Base-by-base conservation (phyloP, 257 asterid species). In the Nicotiana tabacum region DNA sequence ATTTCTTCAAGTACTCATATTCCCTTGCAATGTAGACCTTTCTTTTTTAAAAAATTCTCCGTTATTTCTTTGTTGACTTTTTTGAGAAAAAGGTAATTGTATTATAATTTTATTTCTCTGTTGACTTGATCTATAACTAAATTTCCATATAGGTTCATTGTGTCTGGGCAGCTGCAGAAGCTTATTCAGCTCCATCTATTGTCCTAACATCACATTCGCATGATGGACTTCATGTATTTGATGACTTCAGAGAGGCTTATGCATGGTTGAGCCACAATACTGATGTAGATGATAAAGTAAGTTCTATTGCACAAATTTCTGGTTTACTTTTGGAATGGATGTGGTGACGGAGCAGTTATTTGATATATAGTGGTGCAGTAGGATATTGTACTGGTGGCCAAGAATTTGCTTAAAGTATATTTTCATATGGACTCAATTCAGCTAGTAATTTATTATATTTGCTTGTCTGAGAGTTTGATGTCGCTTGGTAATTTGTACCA, bases 131-230 rank as follows among this genome's bases (percentile, higher is more conserved):
- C 3, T 29, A 30, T 29, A 12, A 51, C 18, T 30, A 39, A 66
- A 51, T 24, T 27, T 83, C 67, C 43, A 61, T 84, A 89, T 68
- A 96, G 99, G 95, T 94, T 89, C 99, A 96, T 81, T 93, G 97
- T 90, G 99, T 96, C 84, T 94, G 99, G 99, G 98, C 98, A 66
- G 99, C 99, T 29, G 98, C 98, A 17, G 99, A 96, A 90, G 99
- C 99, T 74, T 96, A 96, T 90, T 96, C 99, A 81, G 98, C 99
- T 70, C 99, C 99, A 35, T 96, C 98, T 61, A 96, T 96, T 85
- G 99, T 96, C 82, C 85, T 94, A 76, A 94, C 99, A 51, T 90
- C 98, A 83, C 98, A 89, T 64, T 82, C 97, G 62, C 89, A 85
- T 83, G 97, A 95, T 18, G 99, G 99, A 16, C 93, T 96, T 87